Base-by-base conservation (phyloP, 2,329 filamentous ascomycete genomes). In the Sporothrix curviconia region DNA sequence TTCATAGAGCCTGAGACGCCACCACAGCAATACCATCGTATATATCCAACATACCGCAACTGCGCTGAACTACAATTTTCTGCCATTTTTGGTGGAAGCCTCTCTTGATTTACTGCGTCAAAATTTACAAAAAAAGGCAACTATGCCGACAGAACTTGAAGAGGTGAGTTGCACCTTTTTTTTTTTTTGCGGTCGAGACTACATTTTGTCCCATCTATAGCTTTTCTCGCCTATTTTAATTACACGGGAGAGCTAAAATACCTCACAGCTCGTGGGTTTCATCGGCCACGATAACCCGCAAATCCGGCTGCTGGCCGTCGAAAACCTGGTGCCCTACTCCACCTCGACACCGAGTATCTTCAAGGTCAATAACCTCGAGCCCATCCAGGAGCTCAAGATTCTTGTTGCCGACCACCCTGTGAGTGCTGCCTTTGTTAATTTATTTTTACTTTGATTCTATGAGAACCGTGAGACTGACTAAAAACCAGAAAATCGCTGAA, bases 231-330 rank as follows among this genome's bases (percentile, higher is more conserved):
- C n/a, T n/a, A n/a, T n/a, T n/a, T n/a, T n/a, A n/a, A n/a, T n/a
- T n/a, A n/a, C n/a, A n/a, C n/a, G n/a, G n/a, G n/a, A n/a, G n/a
- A n/a, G n/a, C n/a, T n/a, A n/a, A n/a, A n/a, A n/a, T n/a, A n/a
- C n/a, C n/a, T n/a, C 28, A 49, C 65, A 95, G 90, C 84, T 96
- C 55, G 90, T 96, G 61, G 90, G 91, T 70, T 96, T 97, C 73
- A 88, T 97, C 59, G 87, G 89, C 72, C 87, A 95, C 74, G 89
- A 89, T 60, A 96, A 95, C 70, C 90, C 90, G 42, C 89, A 96
- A 70, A 90, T 97, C 63, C 85, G 94, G 65, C 85, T 90, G 70
- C 80, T 92, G 64, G 92, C 92, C 50, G 84, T 86, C 55, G 91
- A 96, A 71, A 89, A 95, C 65, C 79, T 96, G 36, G 85, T 96